A percentile compares a stretch with the other conserved stretches of the same genome.
phyloP scores from a whole-genome alignment of 2,329 filamentous ascomycete genomes.

The Aspergillus unguis region DNA sequence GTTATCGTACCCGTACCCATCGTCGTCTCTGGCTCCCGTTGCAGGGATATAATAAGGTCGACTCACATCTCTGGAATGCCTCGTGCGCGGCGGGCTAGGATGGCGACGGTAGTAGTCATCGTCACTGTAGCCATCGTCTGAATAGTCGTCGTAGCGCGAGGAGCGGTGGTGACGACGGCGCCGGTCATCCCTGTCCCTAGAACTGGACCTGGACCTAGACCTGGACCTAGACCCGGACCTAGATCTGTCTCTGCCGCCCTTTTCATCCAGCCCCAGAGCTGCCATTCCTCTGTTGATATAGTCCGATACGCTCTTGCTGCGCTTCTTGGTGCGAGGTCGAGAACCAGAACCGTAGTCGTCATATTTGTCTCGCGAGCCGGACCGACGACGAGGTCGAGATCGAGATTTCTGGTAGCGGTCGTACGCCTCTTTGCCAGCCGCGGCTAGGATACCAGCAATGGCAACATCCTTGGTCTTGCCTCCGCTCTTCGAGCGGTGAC shows the following conservation, averaged over 20 bases:
- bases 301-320: slow-evolving; percentile 47
- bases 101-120: slow-evolving; percentile 31
- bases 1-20: slow-evolving; percentile 12
- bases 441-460: slow-evolving; percentile 44
- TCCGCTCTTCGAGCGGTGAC: slow-evolving; percentile 41
- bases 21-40: slow-evolving; percentile 20
- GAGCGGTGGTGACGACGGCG: slow-evolving; percentile 30
- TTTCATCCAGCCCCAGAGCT: slow-evolving; percentile 42
- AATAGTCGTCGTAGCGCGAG: slow-evolving; percentile 33
- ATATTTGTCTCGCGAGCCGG: slow-evolving; percentile 51
- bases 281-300: slow-evolving; percentile 45
- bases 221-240: background rate
- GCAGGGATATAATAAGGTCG: slow-evolving; percentile 29
- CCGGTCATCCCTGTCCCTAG: slow-evolving; percentile 28
- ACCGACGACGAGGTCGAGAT: slow-evolving; percentile 36
- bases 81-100: slow-evolving; percentile 27
- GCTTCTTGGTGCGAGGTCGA: slow-evolving; percentile 38
- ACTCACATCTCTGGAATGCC: slow-evolving; percentile 46
- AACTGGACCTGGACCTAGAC: too few relatives aligned
- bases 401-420: slow-evolving; percentile 42
- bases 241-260: slow-evolving; percentile 25
- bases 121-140: slow-evolving; percentile 41
- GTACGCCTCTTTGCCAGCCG: slow-evolving; percentile 47
- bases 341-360: slow-evolving; percentile 39
- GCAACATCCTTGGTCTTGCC: slow-evolving; percentile 44